A percentile compares a stretch with the other conserved stretches of the same genome.
Evolutionary conservation across 164 flowering plant species (phyloP).

Genomic region (Vitis cinerea): DNA sequence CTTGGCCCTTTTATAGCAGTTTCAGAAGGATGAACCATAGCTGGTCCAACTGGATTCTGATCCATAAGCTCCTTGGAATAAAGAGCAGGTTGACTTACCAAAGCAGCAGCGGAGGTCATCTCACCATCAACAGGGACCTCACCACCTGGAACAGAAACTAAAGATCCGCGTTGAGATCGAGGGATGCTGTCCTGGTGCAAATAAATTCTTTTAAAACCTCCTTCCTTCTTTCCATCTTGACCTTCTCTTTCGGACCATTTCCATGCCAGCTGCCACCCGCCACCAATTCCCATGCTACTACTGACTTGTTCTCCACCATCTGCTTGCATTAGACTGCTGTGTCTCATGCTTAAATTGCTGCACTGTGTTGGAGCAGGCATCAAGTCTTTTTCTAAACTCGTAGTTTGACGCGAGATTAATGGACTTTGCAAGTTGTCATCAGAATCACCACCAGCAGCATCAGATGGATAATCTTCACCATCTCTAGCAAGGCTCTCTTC

Average conservation of each 20-base stretch:
- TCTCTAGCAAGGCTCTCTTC: slow-evolving; percentile 50
- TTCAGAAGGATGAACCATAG: slow-evolving; percentile 57
- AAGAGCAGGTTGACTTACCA: slow-evolving; percentile 57
- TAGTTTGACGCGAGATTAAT: slow-evolving; percentile 54
- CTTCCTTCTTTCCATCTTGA: slow-evolving; percentile 45
- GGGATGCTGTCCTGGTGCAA: slow-evolving; percentile 47
- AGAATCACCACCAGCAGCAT: slow-evolving; percentile 35
- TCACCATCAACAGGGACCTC: slow-evolving; percentile 37
- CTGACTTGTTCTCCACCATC: slow-evolving; percentile 26
- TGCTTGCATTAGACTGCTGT: slow-evolving; percentile 30
- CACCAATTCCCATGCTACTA: slow-evolving; percentile 52
- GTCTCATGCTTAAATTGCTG: slow-evolving; percentile 32
- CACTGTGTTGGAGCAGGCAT: slow-evolving; percentile 26
- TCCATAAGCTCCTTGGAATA: slow-evolving; percentile 40
- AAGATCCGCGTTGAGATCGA: slow-evolving; percentile 49
- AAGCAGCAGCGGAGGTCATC: slow-evolving; percentile 50
- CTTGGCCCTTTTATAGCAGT: slow-evolving; percentile 36
- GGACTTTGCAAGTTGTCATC: slow-evolving; percentile 57
- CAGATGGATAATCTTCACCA: slow-evolving; percentile 46
- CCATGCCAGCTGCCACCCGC: slow-evolving; percentile 77
- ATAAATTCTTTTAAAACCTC: slow-evolving; percentile 57
- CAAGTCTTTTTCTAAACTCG: slow-evolving; percentile 45
- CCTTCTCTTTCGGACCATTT: slow-evolving; percentile 52
- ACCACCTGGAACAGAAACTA: slow-evolving; percentile 45
- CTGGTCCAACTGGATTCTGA: slow-evolving; percentile 56